A percentile compares a stretch with the other conserved stretches of the same genome.
These are phyloP conservation scores for Populus hybrid DNA, from an alignment of 441 rosid genomes.

Conservation along the genomic window DNA sequence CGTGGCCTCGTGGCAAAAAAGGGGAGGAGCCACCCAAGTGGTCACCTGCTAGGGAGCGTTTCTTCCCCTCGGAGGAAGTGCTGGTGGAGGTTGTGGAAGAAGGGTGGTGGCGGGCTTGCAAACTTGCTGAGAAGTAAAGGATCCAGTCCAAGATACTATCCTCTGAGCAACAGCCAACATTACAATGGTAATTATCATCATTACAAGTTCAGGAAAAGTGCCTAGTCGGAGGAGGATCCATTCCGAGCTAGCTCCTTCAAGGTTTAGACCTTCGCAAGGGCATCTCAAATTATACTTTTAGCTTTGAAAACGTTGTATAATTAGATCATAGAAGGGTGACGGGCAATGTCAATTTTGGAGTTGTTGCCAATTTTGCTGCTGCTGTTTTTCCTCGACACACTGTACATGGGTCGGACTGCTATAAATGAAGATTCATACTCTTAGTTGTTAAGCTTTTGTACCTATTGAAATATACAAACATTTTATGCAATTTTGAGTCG, in stretches of 20 bases:
- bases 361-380: background rate
- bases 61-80: background rate
- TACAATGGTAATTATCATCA: background rate
- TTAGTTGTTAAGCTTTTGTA: background rate
- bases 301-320: background rate
- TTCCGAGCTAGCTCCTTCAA: too few relatives aligned
- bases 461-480: background rate
- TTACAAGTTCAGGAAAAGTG: background rate
- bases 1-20: slow-evolving; percentile 24
- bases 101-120: background rate
- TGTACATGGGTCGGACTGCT: background rate
- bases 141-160: background rate
- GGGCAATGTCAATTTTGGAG: background rate
- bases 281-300: background rate
- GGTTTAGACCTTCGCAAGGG: background rate
- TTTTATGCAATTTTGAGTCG: background rate
- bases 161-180: background rate
- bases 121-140: background rate
- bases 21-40: background rate
- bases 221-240: background rate
- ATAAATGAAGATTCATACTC: too few relatives aligned
- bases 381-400: background rate
- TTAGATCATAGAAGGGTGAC: background rate
- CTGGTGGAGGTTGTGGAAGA: background rate
- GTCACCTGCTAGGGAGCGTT: background rate